phyloP scores from a whole-genome alignment of 768 basidiomycete species.

The Tylopilus cervinicoccineus region DNA sequence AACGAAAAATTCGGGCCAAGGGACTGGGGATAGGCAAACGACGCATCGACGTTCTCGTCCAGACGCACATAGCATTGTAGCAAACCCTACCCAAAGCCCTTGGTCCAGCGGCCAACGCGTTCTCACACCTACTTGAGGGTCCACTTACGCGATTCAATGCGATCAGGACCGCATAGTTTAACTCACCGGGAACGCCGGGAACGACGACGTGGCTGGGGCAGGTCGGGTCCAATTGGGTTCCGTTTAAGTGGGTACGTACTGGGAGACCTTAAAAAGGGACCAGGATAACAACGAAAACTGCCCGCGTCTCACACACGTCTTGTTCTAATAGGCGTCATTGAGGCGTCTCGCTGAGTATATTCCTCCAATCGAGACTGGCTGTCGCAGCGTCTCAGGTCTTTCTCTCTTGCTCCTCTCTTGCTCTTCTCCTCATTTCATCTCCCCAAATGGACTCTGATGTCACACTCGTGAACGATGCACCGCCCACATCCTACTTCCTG shows the following conservation, averaged over 20 bases:
- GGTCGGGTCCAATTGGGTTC: background rate
- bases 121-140: background rate
- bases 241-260: conserved; percentile 6
- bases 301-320: background rate
- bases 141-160: background rate
- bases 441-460: conserved; percentile 25
- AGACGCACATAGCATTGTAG: no score
- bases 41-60: background rate
- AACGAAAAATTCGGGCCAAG: no score
- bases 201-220: background rate
- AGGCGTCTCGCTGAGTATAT: background rate
- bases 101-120: background rate
- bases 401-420: background rate
- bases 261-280: conserved; percentile 3
- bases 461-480: conserved; percentile 24
- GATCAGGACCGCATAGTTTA: background rate
- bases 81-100: background rate
- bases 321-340: background rate
- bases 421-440: no score
- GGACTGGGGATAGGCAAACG: no score
- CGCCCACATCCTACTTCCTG: conserved; percentile 28
- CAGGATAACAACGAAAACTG: background rate
- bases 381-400: background rate
- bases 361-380: background rate
- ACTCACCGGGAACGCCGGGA: background rate